Base-by-base conservation (phyloP, 768 basidiomycete species). In the Chalciporus chontae region DNA sequence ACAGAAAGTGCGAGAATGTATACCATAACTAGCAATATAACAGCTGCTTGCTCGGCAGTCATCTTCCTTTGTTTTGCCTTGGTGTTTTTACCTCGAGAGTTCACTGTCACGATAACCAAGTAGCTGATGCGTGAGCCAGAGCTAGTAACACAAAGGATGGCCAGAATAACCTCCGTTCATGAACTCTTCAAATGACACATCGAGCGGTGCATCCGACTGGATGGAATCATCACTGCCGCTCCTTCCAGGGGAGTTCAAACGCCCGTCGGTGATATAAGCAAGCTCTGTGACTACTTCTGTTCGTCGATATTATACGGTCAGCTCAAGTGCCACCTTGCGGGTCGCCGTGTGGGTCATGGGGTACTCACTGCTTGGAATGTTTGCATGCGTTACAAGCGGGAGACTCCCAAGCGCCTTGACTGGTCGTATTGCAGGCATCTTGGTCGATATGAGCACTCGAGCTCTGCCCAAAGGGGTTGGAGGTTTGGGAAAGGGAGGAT, bases 281-380 rank as follows among this genome's bases (percentile, higher is more conserved):
- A 65, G 53, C 41, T 65, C 63, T 11, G 62, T 58, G 45, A 64
- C 51, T 5, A 65, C 59, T 36, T 60, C 64, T 65, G 48, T 24
- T 43, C 54, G 43, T 32, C 34, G 5, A 4, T 26, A 10, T 8
- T 8, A 11, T 38, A 29, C 39, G 23, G 32, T 40, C 8, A n/a
- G 24, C 11, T n/a, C 15, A 45, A 31, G 31, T 31, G 18, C 38
- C 32, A 17, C 17, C 0, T 4, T 21, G 29, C 9, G 0, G 24
- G 39, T 34, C 17, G 24, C n/a, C n/a, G n/a, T n/a, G 34, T 36
- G 9, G 15, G 39, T 13, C 8, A 0, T 14, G 11, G 3, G 8
- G 18, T 8, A 57, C 63, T 63, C 42, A 65, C 62, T 62, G 24
- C 47, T 40, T 26, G 63, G 62, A 47, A 63, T 60, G 36, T 63